Percentiles rank a stretch among this genome's conserved stretches.
Conservation (phyloP, 768 basidiomycete genomes). For the Lentinula sp. region DNA sequence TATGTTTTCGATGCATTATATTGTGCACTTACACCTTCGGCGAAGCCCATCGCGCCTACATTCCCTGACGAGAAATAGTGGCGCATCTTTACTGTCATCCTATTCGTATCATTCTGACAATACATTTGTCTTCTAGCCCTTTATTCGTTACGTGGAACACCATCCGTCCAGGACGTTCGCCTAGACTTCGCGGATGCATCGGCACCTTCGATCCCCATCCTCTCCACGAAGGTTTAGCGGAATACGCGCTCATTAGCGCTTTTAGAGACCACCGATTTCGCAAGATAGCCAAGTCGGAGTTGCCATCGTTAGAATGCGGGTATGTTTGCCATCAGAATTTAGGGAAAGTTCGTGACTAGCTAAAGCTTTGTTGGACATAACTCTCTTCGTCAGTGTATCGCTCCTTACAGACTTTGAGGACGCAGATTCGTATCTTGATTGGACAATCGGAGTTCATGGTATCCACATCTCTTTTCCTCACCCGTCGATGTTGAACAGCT, state of each 20-base stretch:
- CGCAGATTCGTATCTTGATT: constrained; percentile 80
- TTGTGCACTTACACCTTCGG: constrained; percentile 55
- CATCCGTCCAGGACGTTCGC: constrained; percentile 50
- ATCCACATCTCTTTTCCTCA: constrained; percentile 86
- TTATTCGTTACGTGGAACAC: constrained; percentile 98
- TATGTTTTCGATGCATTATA: constrained; percentile 79
- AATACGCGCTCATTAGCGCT: constrained; percentile 91
- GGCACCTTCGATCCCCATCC: constrained; percentile 82
- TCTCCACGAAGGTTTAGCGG: constrained; percentile 69
- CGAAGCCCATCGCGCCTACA: constrained; percentile 49
- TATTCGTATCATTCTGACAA: not conserved
- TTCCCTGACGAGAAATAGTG: constrained; percentile 82
- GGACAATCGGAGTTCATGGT: constrained; percentile 90
- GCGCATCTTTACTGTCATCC: constrained; percentile 8
- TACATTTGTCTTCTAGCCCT: constrained; percentile 42
- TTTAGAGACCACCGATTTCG: constrained; percentile 85
- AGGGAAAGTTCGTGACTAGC: not conserved
- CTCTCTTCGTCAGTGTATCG: constrained; percentile 56
- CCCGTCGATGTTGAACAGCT: constrained; percentile 50
- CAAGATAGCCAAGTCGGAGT: constrained; percentile 70
- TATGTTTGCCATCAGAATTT: constrained; percentile 31
- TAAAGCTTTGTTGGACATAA: not conserved
- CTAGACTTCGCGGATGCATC: constrained; percentile 86
- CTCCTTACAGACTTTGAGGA: constrained; percentile 92
- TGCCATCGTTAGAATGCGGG: constrained; percentile 83